Evolutionary conservation across 768 basidiomycete species (phyloP), one percentile per base, ranked within the genome.

Genomic region (Rhodotorula graminis): DNA sequence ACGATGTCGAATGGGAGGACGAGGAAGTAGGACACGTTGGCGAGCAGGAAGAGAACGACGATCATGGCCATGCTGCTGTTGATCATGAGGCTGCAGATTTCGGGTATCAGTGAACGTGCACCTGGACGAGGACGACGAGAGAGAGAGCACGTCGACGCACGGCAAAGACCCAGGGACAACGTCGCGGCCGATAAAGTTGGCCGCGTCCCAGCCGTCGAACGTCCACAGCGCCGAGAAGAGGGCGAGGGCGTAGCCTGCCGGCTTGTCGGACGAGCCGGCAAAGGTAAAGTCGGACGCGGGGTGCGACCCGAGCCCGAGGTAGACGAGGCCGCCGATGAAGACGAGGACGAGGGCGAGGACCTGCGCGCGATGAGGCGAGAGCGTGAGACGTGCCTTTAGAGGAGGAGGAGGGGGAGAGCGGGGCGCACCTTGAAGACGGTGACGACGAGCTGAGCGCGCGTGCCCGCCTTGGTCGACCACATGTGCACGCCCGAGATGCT

Each of bases 211-310:
- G 1, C 95, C 95, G 80, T 93, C 93, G 75, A 92, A 93, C 3
- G 93, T 93, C 55, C 90, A 97, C 9, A 98, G 82, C 6, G 93
- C 92, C 19, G 93, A 95, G 81, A 96, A 99, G 12, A 97, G 83
- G 0, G 94, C 95, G n/a, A 97, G 83, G 12, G 94, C 91, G 82
- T 92, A 97, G 5, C 87, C 84, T 2, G 91, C 90, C 1, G 92
- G 90, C 72, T 90, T 90, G 27, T 82, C 85, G 67, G 88, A 90
- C 27, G 91, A 89, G 15, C 85, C 88, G 21, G 84, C 82, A 77
- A 95, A 96, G 42, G 90, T 79, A 59, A 95, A 84, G 8, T 90
- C 89, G 25, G 84, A 83, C 0, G 91, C 88, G 25, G 87, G 86
- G 70, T 85, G 86, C 27, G 91, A 42, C 9, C 53, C 91, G 73